A percentile compares a stretch with the other conserved stretches of the same genome.
phyloP scores from a whole-genome alignment of 2,329 filamentous ascomycete genomes.

The Arthrobotrys sinensis region DNA sequence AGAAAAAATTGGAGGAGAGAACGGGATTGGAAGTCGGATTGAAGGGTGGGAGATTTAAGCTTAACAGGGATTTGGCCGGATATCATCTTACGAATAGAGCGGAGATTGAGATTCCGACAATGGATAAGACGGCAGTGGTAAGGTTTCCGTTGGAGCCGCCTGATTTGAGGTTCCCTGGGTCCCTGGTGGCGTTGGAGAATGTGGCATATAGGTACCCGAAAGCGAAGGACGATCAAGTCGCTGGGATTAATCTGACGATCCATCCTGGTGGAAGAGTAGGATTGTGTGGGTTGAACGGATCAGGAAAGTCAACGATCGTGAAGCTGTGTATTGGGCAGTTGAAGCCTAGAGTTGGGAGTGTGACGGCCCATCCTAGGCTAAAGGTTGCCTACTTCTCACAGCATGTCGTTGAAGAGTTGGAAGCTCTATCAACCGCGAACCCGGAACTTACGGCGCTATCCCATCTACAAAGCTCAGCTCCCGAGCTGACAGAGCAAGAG shows the following conservation, averaged over 20 bases:
- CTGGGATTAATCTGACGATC: slow-evolving; percentile 78
- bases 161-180: slow-evolving; percentile 81
- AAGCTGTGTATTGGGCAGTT: slow-evolving; percentile 76
- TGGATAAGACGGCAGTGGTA: slow-evolving; percentile 73
- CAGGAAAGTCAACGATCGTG: slow-evolving; percentile 85
- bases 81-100: slow-evolving; percentile 74
- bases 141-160: slow-evolving; percentile 70
- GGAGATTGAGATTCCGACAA: slow-evolving; percentile 80
- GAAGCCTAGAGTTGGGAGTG: slow-evolving; percentile 74
- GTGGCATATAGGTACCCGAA: slow-evolving; percentile 76
- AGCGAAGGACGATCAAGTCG: slow-evolving; percentile 70
- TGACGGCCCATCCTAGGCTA: slow-evolving; percentile 78
- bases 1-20: slow-evolving; percentile 86
- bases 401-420: slow-evolving; percentile 80
- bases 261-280: slow-evolving; percentile 82
- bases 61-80: slow-evolving; percentile 80
- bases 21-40: slow-evolving; percentile 82
- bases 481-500: slow-evolving; percentile 77
- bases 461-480: slow-evolving; percentile 70
- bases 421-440: slow-evolving; percentile 69
- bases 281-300: slow-evolving; percentile 83
- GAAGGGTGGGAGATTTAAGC: slow-evolving; percentile 82
- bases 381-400: slow-evolving; percentile 85
- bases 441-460: slow-evolving; percentile 76
- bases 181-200: slow-evolving; percentile 80